These are phyloP conservation scores for Ophiocordyceps camponoti-rufipedis DNA, from an alignment of 2,329 filamentous ascomycete genomes.

Conservation along the genomic window DNA sequence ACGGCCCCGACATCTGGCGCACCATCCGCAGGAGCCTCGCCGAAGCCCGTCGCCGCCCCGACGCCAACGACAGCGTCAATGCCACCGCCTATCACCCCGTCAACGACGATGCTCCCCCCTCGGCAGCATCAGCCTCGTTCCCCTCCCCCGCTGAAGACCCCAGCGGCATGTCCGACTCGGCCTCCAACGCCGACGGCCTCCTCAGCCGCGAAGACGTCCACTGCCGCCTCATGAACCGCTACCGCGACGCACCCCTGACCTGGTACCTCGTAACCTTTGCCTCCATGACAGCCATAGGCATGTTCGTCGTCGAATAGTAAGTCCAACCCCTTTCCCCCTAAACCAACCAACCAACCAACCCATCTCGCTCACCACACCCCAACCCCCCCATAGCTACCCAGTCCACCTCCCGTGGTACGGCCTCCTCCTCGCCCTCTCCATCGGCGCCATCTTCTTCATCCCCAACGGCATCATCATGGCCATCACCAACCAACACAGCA, in stretches of 20 bases:
- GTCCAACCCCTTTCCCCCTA: slow-evolving; percentile 11
- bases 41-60: slow-evolving; percentile 34
- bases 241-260: slow-evolving; percentile 60
- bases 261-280: slow-evolving; percentile 69
- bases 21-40: slow-evolving; percentile 55
- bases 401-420: slow-evolving; percentile 79
- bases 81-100: slow-evolving; percentile 31
- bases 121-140: slow-evolving; percentile 3
- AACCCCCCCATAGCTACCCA: slow-evolving; percentile 36
- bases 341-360: neutral
- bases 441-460: slow-evolving; percentile 70
- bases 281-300: slow-evolving; percentile 59
- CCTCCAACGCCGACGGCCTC: slow-evolving; percentile 30
- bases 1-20: slow-evolving; percentile 63
- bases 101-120: slow-evolving; percentile 8
- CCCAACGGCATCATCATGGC: slow-evolving; percentile 89
- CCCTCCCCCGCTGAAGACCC: slow-evolving; percentile 6
- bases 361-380: neutral
- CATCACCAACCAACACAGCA: slow-evolving; percentile 77
- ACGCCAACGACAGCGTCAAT: slow-evolving; percentile 16
- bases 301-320: slow-evolving; percentile 73
- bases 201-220: slow-evolving; percentile 66
- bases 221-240: slow-evolving; percentile 65
- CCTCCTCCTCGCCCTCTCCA: slow-evolving; percentile 56
- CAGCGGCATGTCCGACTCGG: slow-evolving; percentile 15